These are phyloP conservation scores for Mollisia scopiformis DNA, from an alignment of 2,329 filamentous ascomycete species.

Conservation along the genomic window DNA sequence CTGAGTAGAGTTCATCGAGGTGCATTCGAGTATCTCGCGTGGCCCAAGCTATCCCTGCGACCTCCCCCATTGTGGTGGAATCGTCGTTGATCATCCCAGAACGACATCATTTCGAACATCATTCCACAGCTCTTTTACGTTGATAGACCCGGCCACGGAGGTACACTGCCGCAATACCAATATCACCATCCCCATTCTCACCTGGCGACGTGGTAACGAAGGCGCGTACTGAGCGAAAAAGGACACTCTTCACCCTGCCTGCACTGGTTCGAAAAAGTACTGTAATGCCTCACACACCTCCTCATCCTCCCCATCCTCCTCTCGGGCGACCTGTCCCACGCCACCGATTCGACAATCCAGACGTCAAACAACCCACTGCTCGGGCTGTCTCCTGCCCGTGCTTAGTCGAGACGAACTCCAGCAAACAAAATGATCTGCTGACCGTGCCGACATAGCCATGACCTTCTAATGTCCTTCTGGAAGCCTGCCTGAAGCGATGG, in stretches of 20 bases:
- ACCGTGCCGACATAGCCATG: constrained; percentile 21
- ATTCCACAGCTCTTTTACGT: constrained; percentile 7
- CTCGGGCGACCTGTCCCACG: neutral
- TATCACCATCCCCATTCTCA: neutral
- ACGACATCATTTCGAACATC: constrained; percentile 22
- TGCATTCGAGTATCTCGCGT: neutral
- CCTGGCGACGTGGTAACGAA: neutral
- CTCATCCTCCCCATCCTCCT: neutral
- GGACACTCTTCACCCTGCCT: no score
- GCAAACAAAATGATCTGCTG: constrained; percentile 5
- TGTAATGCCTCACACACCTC: constrained; percentile 11
- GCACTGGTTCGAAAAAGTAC: neutral
- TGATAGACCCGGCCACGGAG: neutral
- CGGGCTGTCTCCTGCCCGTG: constrained; percentile 17
- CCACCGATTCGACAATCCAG: constrained; percentile 7
- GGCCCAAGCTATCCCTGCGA: neutral
- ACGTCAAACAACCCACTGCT: neutral
- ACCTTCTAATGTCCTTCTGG: constrained; percentile 13
- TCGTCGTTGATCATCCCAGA: constrained; percentile 17
- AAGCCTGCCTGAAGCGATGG: constrained; percentile 14
- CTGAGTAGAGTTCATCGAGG: constrained; percentile 7
- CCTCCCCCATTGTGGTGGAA: constrained; percentile 5
- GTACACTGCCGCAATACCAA: constrained; percentile 15
- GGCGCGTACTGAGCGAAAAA: neutral
- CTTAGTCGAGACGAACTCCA: constrained; percentile 8